A percentile compares a stretch with the other conserved stretches of the same genome.
Evolutionary conservation across 208 protist genomes (phyloP).

Genomic region (Leishmania turanica): DNA sequence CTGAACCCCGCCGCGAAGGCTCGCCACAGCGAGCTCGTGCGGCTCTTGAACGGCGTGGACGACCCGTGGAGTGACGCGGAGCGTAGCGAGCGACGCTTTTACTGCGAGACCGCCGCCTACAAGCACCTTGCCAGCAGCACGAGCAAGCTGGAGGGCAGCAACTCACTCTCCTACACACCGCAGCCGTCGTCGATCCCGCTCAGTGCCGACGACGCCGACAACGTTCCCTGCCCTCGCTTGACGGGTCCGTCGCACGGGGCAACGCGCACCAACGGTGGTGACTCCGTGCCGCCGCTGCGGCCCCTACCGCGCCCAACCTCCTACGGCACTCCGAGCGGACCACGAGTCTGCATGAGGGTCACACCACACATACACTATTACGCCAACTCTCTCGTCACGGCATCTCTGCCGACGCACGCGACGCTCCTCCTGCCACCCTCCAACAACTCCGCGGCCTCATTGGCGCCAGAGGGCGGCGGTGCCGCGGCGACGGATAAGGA

Average conservation of each 20-base stretch:
- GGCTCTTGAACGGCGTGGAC: conserved; percentile 17
- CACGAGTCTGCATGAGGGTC: neutral
- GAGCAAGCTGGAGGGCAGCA: conserved; percentile 15
- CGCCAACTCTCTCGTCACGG: neutral
- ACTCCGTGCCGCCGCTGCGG: neutral
- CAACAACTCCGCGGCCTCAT: neutral
- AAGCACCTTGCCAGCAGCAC: conserved; percentile 14
- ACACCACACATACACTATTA: neutral
- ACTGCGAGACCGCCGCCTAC: conserved; percentile 15
- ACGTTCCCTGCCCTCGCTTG: no score
- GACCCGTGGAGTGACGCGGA: conserved; percentile 36
- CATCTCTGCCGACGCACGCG: neutral
- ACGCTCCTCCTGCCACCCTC: neutral
- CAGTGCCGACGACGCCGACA: neutral
- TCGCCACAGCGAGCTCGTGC: conserved; percentile 40
- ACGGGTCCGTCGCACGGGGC: neutral
- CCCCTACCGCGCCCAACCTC: neutral
- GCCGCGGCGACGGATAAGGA: neutral
- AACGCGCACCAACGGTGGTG: neutral
- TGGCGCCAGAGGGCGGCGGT: neutral
- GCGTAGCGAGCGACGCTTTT: conserved; percentile 33
- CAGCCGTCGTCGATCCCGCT: neutral
- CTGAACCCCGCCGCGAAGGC: conserved; percentile 46
- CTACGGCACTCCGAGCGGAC: neutral
- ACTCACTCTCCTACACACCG: neutral